phyloP scores from a whole-genome alignment of 2,329 filamentous ascomycete species.

The Metarhizium guizhouense region DNA sequence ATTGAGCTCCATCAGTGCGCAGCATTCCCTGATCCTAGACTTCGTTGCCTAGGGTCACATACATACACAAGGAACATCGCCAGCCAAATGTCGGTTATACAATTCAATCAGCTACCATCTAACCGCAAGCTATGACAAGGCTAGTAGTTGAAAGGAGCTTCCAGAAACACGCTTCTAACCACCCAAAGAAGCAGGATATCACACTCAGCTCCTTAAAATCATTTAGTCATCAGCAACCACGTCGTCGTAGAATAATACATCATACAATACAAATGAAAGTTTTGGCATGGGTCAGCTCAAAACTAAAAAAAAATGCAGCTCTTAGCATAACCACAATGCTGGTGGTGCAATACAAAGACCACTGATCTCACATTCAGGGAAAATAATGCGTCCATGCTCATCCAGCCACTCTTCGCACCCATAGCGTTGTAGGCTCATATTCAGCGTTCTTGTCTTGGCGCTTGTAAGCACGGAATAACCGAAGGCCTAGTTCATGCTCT shows the following conservation, averaged over 20 bases:
- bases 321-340: neutral
- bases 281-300: neutral
- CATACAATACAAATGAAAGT: neutral
- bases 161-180: neutral
- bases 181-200: neutral
- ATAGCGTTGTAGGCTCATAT: conserved; percentile 60
- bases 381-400: conserved; percentile 22
- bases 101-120: neutral
- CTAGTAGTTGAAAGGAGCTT: neutral
- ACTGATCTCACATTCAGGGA: neutral
- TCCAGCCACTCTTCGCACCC: conserved; percentile 69
- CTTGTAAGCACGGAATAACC: conserved; percentile 66
- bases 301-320: neutral
- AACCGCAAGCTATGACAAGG: neutral
- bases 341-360: neutral
- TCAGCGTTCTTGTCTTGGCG: conserved; percentile 58
- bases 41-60: neutral
- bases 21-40: neutral
- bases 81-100: neutral
- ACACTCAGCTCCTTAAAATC: neutral
- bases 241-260: neutral
- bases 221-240: neutral
- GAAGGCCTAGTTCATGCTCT: conserved; percentile 70
- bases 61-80: neutral
- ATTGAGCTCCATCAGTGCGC: too few species aligned